These are phyloP conservation scores for Casuarina cunninghamiana DNA, from an alignment of 306 rosid genomes.

Conservation along the genomic window DNA sequence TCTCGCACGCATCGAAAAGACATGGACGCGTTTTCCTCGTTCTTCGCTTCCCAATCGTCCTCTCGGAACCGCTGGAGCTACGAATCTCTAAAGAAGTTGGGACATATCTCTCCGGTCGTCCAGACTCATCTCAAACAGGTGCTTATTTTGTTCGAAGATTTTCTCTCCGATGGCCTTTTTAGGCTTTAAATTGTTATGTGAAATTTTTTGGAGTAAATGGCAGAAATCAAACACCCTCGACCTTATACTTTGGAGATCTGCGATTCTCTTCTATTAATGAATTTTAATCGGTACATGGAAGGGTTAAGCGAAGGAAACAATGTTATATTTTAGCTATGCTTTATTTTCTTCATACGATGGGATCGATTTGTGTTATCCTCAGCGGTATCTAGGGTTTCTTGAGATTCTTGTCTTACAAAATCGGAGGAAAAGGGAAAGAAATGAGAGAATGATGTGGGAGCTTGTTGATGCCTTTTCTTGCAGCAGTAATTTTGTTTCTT, in stretches of 20 bases:
- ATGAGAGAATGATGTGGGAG: neutral
- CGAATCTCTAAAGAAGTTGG: constrained; percentile 74
- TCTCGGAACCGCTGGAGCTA: constrained; percentile 59
- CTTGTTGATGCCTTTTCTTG: neutral
- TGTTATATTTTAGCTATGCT: neutral
- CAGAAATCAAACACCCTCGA: neutral
- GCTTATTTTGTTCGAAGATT: neutral
- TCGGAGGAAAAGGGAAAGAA: neutral
- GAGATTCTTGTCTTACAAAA: neutral
- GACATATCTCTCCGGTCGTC: constrained; percentile 69
- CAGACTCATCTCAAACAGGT: constrained; percentile 77
- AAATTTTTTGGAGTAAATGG: neutral
- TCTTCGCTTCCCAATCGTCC: constrained; percentile 58
- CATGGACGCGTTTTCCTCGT: constrained; percentile 73
- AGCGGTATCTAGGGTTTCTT: neutral
- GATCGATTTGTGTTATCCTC: neutral
- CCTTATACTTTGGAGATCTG: neutral
- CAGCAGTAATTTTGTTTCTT: neutral
- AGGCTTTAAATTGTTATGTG: neutral
- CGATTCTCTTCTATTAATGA: neutral
- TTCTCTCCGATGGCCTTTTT: neutral
- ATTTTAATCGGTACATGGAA: neutral
- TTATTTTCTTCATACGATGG: neutral
- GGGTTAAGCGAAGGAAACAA: neutral
- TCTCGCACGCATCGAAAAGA: neutral